Base-by-base conservation (phyloP, 768 basidiomycete species). In the Coprinopsis strossmayeri region DNA sequence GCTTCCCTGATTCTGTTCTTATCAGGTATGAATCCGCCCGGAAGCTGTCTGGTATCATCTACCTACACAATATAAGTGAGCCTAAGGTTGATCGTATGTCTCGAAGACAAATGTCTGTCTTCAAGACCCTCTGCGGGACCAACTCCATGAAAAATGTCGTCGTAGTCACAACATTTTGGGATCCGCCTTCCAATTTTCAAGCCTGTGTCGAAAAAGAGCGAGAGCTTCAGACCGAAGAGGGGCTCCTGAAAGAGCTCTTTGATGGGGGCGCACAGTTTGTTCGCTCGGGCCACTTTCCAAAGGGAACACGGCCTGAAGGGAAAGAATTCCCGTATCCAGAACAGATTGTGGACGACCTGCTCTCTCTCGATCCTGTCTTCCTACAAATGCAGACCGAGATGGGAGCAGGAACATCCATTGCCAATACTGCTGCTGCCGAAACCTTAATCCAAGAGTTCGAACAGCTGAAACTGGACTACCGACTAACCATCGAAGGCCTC, bases 91-190 rank as follows among this genome's bases (percentile, higher is more conserved):
- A 64, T 37, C 64, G 66, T 25, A 63, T 61, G 2, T 64, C 70
- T 25, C 63, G 58, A 27, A 63, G 64, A 48, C 73, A 73, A 54
- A 69, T 74, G 48, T 60, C 59, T 24, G 69, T 73, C 59, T 74
- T 76, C 57, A 62, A 63, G 44, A 60, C 68, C 43, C 61, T 77
- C 20, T 73, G 72, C 54, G 74, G 76, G 21, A 65, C 64, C 13
- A 62, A 52, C 41, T 60, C 67, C 7, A 64, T 73, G 51, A 63
- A 65, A 41, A 73, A 74, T 53, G 70, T 76, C 44, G 63, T 68
- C 39, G 61, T 76, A 48, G 69, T 69, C 37, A 76, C 74, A 49
- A 77, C 64, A 40, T 73, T 65, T 65, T 76, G 74, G 72, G 64
- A 61, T 3, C 59, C 67, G 42, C 54, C 58, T 51, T 57, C 17